These are phyloP conservation scores for Dryas drummondii DNA, from an alignment of 306 rosid genomes.

Conservation along the genomic window DNA sequence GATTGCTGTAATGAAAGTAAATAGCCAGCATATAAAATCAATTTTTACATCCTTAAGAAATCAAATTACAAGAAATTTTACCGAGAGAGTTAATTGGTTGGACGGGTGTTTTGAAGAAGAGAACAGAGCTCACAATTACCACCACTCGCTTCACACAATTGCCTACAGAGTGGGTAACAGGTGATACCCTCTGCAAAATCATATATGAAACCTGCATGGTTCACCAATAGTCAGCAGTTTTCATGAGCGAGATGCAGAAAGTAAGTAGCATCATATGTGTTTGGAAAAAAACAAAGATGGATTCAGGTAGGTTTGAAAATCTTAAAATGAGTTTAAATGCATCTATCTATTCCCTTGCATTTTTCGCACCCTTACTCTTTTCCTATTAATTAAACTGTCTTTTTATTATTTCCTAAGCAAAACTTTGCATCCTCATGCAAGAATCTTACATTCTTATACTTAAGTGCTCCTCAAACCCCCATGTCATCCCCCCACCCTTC, in stretches of 20 bases:
- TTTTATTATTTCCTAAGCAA: background rate
- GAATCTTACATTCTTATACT: background rate
- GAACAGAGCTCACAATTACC: slow-evolving; percentile 90
- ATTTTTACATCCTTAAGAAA: background rate
- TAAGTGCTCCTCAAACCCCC: background rate
- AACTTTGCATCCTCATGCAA: background rate
- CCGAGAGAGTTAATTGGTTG: slow-evolving; percentile 76
- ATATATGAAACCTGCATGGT: slow-evolving; percentile 81
- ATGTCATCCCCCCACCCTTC: background rate
- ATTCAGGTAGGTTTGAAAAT: background rate
- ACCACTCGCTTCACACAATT: slow-evolving; percentile 94
- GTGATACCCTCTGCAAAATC: slow-evolving; percentile 94
- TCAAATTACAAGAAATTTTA: slow-evolving; percentile 32
- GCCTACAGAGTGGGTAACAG: slow-evolving; percentile 91
- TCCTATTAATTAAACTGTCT: background rate
- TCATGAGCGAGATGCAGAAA: background rate
- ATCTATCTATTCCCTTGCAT: background rate
- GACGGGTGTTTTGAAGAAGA: slow-evolving; percentile 89
- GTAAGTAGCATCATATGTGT: background rate
- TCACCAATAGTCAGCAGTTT: slow-evolving; percentile 25
- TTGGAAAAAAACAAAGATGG: background rate
- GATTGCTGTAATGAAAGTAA: background rate
- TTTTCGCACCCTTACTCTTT: slow-evolving; percentile 1
- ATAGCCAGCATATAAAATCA: background rate
- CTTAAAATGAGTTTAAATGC: background rate